These are phyloP conservation scores for Moringa oleifera DNA, from an alignment of 345 rosid species.

Conservation along the genomic window DNA sequence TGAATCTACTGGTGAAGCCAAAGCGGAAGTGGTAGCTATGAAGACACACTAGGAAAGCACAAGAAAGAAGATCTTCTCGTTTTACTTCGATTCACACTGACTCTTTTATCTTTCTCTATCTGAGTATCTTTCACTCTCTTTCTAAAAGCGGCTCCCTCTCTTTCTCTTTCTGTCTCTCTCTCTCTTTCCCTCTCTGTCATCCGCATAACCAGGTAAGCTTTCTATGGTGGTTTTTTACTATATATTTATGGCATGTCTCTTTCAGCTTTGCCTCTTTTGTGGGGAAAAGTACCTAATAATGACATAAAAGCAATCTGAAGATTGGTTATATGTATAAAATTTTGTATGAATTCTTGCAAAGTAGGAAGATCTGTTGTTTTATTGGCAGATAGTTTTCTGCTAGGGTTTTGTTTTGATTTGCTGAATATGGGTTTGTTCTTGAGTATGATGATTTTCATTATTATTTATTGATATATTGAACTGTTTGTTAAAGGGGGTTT, in stretches of 20 bases:
- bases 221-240: background rate
- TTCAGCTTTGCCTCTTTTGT: background rate
- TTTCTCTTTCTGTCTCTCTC: constrained; percentile 4
- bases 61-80: constrained; percentile 10
- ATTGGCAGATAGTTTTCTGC: background rate
- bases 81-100: background rate
- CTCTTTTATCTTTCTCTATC: constrained; percentile 5
- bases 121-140: background rate
- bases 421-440: background rate
- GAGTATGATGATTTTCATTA: background rate
- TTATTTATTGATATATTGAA: constrained; percentile 11
- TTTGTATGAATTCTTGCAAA: too few species aligned
- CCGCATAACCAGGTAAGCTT: constrained; percentile 21
- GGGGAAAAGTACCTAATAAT: background rate
- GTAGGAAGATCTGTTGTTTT: background rate
- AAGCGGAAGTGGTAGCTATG: background rate
- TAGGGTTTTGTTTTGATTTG: constrained; percentile 3
- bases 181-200: constrained; percentile 6
- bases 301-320: background rate
- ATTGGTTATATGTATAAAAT: background rate
- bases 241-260: constrained; percentile 10
- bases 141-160: constrained; percentile 4
- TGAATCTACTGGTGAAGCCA: background rate
- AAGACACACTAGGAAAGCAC: background rate
- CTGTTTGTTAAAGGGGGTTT: constrained; percentile 11